Percentiles rank a stretch among this genome's conserved stretches.
These are phyloP conservation scores for Globisporangium spiculum DNA, from an alignment of 352 stramenopile genomes.

Conservation along the genomic window DNA sequence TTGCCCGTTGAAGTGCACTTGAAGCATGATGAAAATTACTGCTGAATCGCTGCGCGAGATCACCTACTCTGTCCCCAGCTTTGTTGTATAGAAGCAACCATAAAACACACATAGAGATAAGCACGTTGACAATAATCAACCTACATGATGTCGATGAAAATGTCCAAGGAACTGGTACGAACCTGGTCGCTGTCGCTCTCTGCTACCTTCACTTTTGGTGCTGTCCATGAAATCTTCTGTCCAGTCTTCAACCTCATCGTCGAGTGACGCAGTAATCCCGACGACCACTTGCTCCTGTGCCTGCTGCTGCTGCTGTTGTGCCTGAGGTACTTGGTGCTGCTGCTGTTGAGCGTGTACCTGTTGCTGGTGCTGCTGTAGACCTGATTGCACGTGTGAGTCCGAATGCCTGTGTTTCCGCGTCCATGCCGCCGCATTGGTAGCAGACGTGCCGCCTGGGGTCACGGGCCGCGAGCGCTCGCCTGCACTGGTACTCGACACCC, in stretches of 20 bases:
- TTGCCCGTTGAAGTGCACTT: conserved; percentile 17
- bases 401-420: conserved; percentile 16
- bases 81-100: background rate
- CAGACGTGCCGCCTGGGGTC: background rate
- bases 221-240: conserved; percentile 52
- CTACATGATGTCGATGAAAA: background rate
- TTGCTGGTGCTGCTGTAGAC: conserved; percentile 26
- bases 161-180: background rate
- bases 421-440: background rate
- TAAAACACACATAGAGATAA: conserved; percentile 5
- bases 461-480: conserved; percentile 6
- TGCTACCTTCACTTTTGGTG: conserved; percentile 5
- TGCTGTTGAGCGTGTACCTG: conserved; percentile 19
- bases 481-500: conserved; percentile 11
- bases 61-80: conserved; percentile 6
- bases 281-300: conserved; percentile 64
- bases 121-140: background rate
- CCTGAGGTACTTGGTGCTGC: background rate
- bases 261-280: conserved; percentile 56
- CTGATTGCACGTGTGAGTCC: conserved; percentile 14
- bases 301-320: conserved; percentile 7
- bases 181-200: conserved; percentile 3
- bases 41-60: conserved; percentile 19
- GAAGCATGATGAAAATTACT: conserved; percentile 28
- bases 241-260: conserved; percentile 80